Conservation (phyloP, 2,329 filamentous ascomycete genomes). For the Escovopsis sp. region DNA sequence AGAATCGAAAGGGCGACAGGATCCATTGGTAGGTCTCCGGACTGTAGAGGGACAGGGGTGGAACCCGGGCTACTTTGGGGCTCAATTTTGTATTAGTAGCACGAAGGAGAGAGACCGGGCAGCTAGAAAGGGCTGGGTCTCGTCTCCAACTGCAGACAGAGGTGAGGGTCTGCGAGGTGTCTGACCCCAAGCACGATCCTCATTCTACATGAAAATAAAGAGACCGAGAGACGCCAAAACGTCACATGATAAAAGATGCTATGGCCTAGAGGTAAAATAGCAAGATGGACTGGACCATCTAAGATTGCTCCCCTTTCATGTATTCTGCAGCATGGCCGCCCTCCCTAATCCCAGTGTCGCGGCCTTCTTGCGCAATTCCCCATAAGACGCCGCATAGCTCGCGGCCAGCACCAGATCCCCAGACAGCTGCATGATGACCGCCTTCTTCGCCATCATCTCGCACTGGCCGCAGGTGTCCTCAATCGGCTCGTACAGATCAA, state of each 20-base stretch:
- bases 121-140: too few relatives aligned
- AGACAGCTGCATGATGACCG: constrained; percentile 55
- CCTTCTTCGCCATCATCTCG: constrained; percentile 71
- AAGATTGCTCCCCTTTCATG: neutral
- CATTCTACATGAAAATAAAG: too few relatives aligned
- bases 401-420: constrained; percentile 51
- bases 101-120: too few relatives aligned
- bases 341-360: constrained; percentile 14
- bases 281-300: neutral
- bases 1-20: constrained; percentile 22
- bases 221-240: too few relatives aligned
- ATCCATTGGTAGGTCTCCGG: constrained; percentile 20
- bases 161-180: too few relatives aligned
- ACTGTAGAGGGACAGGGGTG: too few relatives aligned
- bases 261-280: too few relatives aligned
- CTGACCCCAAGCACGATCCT: too few relatives aligned
- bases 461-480: constrained; percentile 55
- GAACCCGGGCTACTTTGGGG: too few relatives aligned
- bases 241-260: too few relatives aligned
- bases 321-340: neutral
- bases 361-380: constrained; percentile 36
- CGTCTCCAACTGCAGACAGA: too few relatives aligned
- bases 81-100: too few relatives aligned
- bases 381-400: constrained; percentile 51
- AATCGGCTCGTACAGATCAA: constrained; percentile 48